These are phyloP conservation scores for Musa troglodytarum DNA, from an alignment of 176 grass and related monocot species.

Conservation along the genomic window DNA sequence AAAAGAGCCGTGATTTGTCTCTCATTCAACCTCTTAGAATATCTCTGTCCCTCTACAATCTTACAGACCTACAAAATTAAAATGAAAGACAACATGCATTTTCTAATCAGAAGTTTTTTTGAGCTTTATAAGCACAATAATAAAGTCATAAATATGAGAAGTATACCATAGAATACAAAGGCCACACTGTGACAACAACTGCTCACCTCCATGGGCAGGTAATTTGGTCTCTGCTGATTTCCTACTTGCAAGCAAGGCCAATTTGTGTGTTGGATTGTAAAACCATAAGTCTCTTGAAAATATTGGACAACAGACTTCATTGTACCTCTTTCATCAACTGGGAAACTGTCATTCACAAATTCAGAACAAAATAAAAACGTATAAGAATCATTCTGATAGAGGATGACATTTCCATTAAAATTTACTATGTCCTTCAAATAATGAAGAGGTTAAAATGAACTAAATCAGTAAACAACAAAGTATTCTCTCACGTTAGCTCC, in stretches of 20 bases:
- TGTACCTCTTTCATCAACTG: conserved; percentile 63
- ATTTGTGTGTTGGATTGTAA: conserved; percentile 74
- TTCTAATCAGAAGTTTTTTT: background rate
- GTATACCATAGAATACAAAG: conserved; percentile 2
- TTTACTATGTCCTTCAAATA: too few species aligned
- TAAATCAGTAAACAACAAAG: background rate
- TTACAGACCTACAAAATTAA: conserved; percentile 60
- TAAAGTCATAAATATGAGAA: background rate
- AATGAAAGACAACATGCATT: background rate
- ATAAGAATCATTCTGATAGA: background rate
- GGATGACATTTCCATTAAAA: too few species aligned
- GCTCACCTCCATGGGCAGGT: conserved; percentile 90
- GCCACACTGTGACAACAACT: background rate
- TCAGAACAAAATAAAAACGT: background rate
- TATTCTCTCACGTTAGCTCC: conserved; percentile 52
- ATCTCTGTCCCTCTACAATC: conserved; percentile 90
- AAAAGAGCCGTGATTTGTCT: conserved; percentile 81
- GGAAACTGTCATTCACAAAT: conserved; percentile 43
- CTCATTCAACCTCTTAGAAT: conserved; percentile 85
- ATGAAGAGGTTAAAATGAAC: background rate
- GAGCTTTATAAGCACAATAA: background rate
- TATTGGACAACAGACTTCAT: conserved; percentile 90
- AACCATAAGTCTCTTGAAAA: conserved; percentile 95
- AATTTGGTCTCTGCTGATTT: conserved; percentile 83
- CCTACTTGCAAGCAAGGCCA: conserved; percentile 79